phyloP scores from a whole-genome alignment of 2,329 filamentous ascomycete species.

The Xylaria sp. region DNA sequence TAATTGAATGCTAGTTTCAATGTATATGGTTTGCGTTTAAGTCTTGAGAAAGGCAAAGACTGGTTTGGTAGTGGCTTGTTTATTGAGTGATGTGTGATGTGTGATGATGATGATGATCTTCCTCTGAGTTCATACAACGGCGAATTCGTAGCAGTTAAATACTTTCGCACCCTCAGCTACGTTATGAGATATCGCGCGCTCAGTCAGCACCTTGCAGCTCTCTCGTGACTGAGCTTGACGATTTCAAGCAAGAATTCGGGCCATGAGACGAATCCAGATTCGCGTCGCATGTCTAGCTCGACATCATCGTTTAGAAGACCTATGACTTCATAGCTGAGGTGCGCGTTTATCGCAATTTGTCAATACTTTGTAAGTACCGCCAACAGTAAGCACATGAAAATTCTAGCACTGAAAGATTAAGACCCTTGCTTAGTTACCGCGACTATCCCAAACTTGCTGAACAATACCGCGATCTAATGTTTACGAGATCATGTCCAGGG shows the following conservation, averaged over 20 bases:
- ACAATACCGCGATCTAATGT: neutral
- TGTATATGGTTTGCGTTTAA: neutral
- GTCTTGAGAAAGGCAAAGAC: too few species aligned
- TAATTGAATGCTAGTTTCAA: neutral
- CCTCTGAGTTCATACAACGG: slow-evolving; percentile 1
- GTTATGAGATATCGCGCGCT: slow-evolving; percentile 14
- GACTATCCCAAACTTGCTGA: neutral
- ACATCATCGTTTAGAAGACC: slow-evolving; percentile 8
- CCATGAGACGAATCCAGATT: slow-evolving; percentile 23
- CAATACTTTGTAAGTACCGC: slow-evolving; percentile 19
- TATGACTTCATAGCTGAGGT: slow-evolving; percentile 33
- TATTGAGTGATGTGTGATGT: slow-evolving; percentile 10
- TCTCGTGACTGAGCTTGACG: slow-evolving; percentile 16
- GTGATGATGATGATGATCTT: slow-evolving; percentile 2
- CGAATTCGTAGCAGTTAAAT: slow-evolving; percentile 24
- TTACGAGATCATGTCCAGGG: neutral
- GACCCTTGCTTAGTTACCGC: slow-evolving; percentile 12
- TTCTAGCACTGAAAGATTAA: slow-evolving; percentile 6
- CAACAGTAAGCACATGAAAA: slow-evolving; percentile 31
- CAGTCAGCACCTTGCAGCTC: slow-evolving; percentile 31
- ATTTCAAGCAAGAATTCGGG: slow-evolving; percentile 27
- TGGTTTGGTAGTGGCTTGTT: neutral
- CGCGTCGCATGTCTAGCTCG: slow-evolving; percentile 22
- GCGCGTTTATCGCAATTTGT: slow-evolving; percentile 24
- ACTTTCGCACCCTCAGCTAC: neutral